Percentiles rank a stretch among this genome's conserved stretches.
Evolutionary conservation across 805 yeast species (phyloP).

Genomic region (Starmerella apis): DNA sequence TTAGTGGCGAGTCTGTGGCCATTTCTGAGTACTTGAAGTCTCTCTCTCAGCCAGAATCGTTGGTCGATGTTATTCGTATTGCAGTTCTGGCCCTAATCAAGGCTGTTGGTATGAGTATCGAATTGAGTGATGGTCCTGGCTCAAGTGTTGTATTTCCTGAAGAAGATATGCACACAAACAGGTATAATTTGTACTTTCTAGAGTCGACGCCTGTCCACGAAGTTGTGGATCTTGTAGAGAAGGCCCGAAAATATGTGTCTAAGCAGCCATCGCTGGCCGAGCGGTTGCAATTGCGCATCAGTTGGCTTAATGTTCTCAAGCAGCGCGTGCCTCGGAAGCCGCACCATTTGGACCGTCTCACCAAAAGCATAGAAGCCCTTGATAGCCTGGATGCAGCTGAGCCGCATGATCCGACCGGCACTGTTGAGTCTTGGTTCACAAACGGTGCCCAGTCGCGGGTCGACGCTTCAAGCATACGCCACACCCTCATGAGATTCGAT

Average conservation of each 20-base stretch:
- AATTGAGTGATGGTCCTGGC: constrained; percentile 18
- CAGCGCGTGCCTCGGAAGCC: constrained; percentile 19
- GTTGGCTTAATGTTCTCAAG: constrained; percentile 25
- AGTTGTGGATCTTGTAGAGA: constrained; percentile 24
- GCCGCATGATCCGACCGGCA: not conserved
- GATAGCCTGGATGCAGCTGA: not conserved
- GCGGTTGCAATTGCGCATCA: constrained; percentile 20
- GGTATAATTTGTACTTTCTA: constrained; percentile 44
- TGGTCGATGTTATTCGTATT: constrained; percentile 23
- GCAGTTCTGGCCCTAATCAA: constrained; percentile 27
- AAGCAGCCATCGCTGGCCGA: constrained; percentile 54
- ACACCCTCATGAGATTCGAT: not conserved
- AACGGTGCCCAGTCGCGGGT: constrained; percentile 15
- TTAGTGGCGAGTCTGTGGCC: not conserved
- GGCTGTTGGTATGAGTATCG: constrained; percentile 19
- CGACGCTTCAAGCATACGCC: constrained; percentile 13
- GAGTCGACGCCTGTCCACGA: constrained; percentile 20
- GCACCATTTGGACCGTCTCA: constrained; percentile 15
- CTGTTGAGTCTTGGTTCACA: constrained; percentile 8
- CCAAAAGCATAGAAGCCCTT: constrained; percentile 9
- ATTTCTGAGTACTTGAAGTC: constrained; percentile 3
- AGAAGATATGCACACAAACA: constrained; percentile 35
- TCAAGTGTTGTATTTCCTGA: constrained; percentile 28
- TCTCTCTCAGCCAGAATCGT: constrained; percentile 9
- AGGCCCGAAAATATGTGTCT: constrained; percentile 32